Base-by-base conservation (phyloP, 2,329 filamentous ascomycete species). In the Xylaria arbuscula region DNA sequence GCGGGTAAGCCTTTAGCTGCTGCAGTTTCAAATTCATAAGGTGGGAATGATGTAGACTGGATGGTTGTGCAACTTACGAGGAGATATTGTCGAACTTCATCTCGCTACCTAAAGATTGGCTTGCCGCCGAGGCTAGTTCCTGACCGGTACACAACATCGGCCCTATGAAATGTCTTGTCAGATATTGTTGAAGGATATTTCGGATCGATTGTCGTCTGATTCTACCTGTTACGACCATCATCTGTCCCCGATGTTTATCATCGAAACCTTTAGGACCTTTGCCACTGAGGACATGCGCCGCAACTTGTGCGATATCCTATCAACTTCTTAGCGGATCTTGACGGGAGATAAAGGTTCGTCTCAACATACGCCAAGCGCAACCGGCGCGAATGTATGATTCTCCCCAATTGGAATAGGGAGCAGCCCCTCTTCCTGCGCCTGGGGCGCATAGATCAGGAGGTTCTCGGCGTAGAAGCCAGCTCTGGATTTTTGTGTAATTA, bases 401-500 rank as follows among this genome's bases (percentile, higher is more conserved):
- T 79, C 71, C 8, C 84, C 84, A 68, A 86, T 81, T 0, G 84
- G 84, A 10, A 86, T 71, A 0, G 83, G 83, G 15, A 86, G 73
- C 1, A 80, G 68, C 0, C 82, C 82, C 45, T 84, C 81, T 28
- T 80, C 75, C 64, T 83, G 77, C 9, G 82, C 83, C 70, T 86
- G 82, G 1, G 79, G 79, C 2, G 82, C 77, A 70, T 86, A 85
- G 1, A 82, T 72, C 1, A 86, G 78, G n/a, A 86, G 75, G 62
- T 86, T 86, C 74, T 86, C 84, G 2, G 83, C 83, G 68, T 86
- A 86, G 70, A 86, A 85, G 2, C 84, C 83, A 17, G 83, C 82
- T 4, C 83, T 84, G n/a, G 17, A 40, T 10, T 17, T 28, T 51
- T 51, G 13, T 6, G 28, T 28, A 4, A 50, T 22, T 22, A 7